Evolutionary conservation across 129 eudicot species (phyloP), one percentile per base, ranked within the genome.

Genomic region (Deinandra increscens): DNA sequence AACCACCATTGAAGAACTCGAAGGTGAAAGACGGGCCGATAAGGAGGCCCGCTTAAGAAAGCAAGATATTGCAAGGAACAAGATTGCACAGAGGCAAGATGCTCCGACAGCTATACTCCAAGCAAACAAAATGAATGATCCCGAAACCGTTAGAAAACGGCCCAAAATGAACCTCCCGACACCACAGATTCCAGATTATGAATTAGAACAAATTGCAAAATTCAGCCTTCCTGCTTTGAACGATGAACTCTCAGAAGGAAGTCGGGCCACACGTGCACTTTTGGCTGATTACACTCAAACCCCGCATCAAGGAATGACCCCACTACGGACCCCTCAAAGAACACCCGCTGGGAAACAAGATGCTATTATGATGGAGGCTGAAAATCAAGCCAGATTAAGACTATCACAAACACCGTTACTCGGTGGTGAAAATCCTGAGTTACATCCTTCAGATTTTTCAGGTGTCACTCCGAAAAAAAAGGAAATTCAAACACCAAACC

Each of bases 291-390:
- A 94, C 66, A 83, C 90, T 0, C 97, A 94, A 78, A 94, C 99
- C 6, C 99, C 99, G 9, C 82, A 87, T 11, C 97, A 81, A 60
- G 95, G 91, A 62, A 83, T 85, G 88, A 94, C 99, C 36, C 95
- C 99, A 12, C 37, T 85, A 63, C 75, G 99, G 33, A 94, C 99
- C 68, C 97, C 97, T 17, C 99, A 94, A 58, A 83, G 99, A 82
- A 94, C 99, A 13, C 99, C 99, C 22, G 86, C 96, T 11, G 96
- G 93, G 15, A 89, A 85, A 74, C 92, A 86, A 19, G 99, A 94
- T 68, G 96, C 99, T 37, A 87, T 94, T 15, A 89, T 94, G 99
- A 94, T 89, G 99, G 99, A 94, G 49, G 99, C 99, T 14, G 99
- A 94, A 69, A 94, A 94, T 71, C 97, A 89, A 64, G 85, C 93